These are phyloP conservation scores for Lumnitzera littorea DNA, from an alignment of 345 rosid species.

Conservation along the genomic window DNA sequence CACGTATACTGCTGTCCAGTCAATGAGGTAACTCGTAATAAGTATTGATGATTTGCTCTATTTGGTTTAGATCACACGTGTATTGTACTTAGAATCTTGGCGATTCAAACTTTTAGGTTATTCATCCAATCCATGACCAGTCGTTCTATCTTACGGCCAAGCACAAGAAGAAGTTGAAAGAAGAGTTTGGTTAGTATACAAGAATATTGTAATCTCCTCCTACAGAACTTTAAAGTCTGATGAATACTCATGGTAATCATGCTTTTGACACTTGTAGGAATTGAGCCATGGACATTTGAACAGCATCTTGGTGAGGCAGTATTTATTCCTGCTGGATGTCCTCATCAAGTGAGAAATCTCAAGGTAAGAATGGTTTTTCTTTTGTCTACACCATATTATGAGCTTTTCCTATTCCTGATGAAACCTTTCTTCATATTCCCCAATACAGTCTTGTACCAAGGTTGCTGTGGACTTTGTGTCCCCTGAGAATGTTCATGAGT, in stretches of 20 bases:
- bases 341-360: slow-evolving; percentile 95
- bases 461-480: slow-evolving; percentile 93
- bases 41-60: background rate
- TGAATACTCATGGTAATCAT: background rate
- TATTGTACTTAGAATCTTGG: no score
- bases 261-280: slow-evolving; percentile 29
- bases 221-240: background rate
- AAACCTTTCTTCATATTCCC: background rate
- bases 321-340: slow-evolving; percentile 95
- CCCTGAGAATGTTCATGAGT: slow-evolving; percentile 67
- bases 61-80: no score
- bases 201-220: background rate
- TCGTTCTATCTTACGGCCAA: slow-evolving; percentile 55
- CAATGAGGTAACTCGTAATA: slow-evolving; percentile 34
- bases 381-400: background rate
- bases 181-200: slow-evolving; percentile 60
- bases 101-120: slow-evolving; percentile 18
- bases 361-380: slow-evolving; percentile 33
- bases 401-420: background rate
- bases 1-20: slow-evolving; percentile 62
- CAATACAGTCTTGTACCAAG: slow-evolving; percentile 74
- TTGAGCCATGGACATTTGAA: slow-evolving; percentile 91
- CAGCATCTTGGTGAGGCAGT: slow-evolving; percentile 86
- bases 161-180: slow-evolving; percentile 71
- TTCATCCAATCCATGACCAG: slow-evolving; percentile 86